Evolutionary conservation across 1,284 basidiomycete species (phyloP).

Genomic region (Lentinula novae-zelandiae): DNA sequence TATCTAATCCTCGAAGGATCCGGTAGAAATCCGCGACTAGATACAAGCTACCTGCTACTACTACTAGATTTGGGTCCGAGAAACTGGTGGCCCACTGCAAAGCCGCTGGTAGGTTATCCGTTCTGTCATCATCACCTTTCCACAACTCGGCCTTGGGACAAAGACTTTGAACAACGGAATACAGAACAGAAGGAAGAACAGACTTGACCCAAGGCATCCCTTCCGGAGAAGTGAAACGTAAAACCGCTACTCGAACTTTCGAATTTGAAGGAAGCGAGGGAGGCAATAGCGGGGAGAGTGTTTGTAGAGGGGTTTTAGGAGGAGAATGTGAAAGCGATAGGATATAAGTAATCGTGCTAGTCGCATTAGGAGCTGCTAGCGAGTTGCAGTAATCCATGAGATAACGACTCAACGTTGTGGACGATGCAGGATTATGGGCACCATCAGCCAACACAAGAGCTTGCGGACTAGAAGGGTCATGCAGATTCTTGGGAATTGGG

Average conservation of each 20-base stretch:
- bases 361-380: slow-evolving; percentile 18
- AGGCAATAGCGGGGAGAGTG: slow-evolving; percentile 61
- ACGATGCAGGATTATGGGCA: slow-evolving; percentile 91
- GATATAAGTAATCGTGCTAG: slow-evolving; percentile 58
- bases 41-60: slow-evolving; percentile 89
- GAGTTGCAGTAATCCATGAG: slow-evolving; percentile 43
- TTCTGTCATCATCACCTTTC: slow-evolving; percentile 28
- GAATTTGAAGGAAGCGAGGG: slow-evolving; percentile 20
- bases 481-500: slow-evolving; percentile 17
- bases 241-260: slow-evolving; percentile 42
- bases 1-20: neutral
- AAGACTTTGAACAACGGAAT: slow-evolving; percentile 36
- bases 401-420: slow-evolving; percentile 68
- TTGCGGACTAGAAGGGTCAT: slow-evolving; percentile 8
- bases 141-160: slow-evolving; percentile 42
- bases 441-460: slow-evolving; percentile 80
- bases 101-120: slow-evolving; percentile 28
- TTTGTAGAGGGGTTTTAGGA: slow-evolving; percentile 71
- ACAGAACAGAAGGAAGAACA: slow-evolving; percentile 49
- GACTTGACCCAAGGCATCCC: slow-evolving; percentile 91
- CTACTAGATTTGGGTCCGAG: slow-evolving; percentile 41
- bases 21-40: slow-evolving; percentile 88
- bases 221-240: slow-evolving; percentile 69
- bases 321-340: slow-evolving; percentile 79
- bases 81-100: slow-evolving; percentile 41